Conservation (phyloP, 2,329 filamentous ascomycete species). For the Pseudofabraea citricarpa region DNA sequence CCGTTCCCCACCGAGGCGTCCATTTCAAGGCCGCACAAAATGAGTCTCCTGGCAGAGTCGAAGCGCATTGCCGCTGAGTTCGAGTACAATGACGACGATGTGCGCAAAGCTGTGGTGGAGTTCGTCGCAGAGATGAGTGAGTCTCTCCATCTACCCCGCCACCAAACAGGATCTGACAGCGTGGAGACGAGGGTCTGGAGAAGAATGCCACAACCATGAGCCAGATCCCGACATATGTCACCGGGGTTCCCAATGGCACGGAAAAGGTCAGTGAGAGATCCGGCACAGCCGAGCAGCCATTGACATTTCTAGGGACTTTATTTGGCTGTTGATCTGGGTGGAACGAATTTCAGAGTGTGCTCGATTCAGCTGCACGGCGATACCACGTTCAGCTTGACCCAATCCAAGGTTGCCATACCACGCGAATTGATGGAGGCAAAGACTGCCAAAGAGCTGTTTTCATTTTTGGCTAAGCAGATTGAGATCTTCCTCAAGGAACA, state of each 20-base stretch:
- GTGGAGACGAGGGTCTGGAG: constrained; percentile 77
- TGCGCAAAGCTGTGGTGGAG: constrained; percentile 77
- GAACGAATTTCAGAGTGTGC: constrained; percentile 97
- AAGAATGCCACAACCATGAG: constrained; percentile 77
- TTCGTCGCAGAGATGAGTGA: constrained; percentile 81
- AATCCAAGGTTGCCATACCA: constrained; percentile 88
- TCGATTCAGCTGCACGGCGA: constrained; percentile 91
- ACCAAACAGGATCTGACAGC: no score
- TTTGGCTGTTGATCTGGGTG: constrained; percentile 94
- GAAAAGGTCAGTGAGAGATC: constrained; percentile 66
- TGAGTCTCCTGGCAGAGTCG: constrained; percentile 66
- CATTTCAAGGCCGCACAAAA: constrained; percentile 50
- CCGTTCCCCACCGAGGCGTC: constrained; percentile 51
- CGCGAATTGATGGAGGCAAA: constrained; percentile 85
- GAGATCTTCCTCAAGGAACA: constrained; percentile 82
- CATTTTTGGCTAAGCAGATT: constrained; percentile 90
- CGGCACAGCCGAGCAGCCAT: not conserved
- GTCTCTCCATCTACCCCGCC: no score
- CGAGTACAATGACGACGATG: constrained; percentile 72
- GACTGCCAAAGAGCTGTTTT: constrained; percentile 81
- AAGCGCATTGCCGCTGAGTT: constrained; percentile 79
- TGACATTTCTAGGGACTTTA: constrained; percentile 64
- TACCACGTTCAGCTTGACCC: constrained; percentile 89
- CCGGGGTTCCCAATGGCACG: constrained; percentile 90
- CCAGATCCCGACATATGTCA: constrained; percentile 97